Base-by-base conservation (phyloP, 768 basidiomycete genomes). In the Amanita phalloides region DNA sequence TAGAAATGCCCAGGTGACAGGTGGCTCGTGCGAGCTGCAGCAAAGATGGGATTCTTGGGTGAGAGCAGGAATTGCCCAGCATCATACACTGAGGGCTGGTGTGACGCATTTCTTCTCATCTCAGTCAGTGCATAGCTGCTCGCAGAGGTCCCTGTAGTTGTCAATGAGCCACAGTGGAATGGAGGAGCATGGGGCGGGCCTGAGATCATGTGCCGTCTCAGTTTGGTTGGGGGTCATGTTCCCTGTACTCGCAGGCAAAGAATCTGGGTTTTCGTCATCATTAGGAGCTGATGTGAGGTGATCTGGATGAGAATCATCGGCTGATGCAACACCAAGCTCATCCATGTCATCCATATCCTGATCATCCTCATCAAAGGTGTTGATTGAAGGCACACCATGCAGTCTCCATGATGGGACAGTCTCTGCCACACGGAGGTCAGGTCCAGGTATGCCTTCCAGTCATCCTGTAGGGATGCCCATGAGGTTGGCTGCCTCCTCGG, bases 1-100 rank as follows among this genome's bases (percentile, higher is more conserved):
- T 57, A 57, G 42, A 54, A 49, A 8, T 28, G 25, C 44, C 44
- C 26, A 26, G 25, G 44, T 14, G 44, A 45, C 44, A 45, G 25
- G 44, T 45, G 44, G 26, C 26, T 45, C 26, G 25, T 45, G 44
- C 11, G 44, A 25, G 42, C 42, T 21, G 44, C 44, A 26, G 45
- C 23, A 32, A 45, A 26, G 6, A 45, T 45, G 8, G 45, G 45
- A 26, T 30, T 45, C 45, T 45, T 45, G 25, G 45, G 45, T 9
- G 3, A 4, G 6, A 45, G 28, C 45, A 45, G 45, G 14, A 26
- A 45, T 44, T 44, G 42, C 42, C 42, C 42, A 25, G 42, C 23
- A 3, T 44, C 42, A 21, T 44, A 44, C 21, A 23, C 42, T 28
- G 42, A 44, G 42, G 42, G 45, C 45, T 17, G 45, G 28, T 11